phyloP scores from a whole-genome alignment of 225 moss, liverwort and hornwort genomes.

The Bryum argenteum region DNA sequence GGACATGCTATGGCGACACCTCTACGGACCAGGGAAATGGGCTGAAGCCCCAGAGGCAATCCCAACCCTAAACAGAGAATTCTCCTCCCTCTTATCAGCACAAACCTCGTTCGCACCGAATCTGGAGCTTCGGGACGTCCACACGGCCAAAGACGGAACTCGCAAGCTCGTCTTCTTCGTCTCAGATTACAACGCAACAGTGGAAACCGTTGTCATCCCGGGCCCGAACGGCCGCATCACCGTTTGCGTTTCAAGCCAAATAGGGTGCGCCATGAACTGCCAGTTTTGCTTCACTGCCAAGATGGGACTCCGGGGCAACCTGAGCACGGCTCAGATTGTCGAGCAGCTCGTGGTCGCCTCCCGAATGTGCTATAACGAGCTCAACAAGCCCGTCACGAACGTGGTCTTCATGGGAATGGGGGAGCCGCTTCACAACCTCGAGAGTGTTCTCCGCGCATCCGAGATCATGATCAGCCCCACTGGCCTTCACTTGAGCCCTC shows the following conservation, averaged over 20 bases:
- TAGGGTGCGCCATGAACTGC: conserved; percentile 97
- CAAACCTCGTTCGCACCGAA: conserved; percentile 57
- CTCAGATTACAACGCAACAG: conserved; percentile 52
- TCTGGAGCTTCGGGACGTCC: conserved; percentile 48
- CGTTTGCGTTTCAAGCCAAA: conserved; percentile 94
- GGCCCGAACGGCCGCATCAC: conserved; percentile 69
- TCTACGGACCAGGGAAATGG: conserved; percentile 79
- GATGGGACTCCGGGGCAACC: conserved; percentile 79
- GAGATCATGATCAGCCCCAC: conserved; percentile 76
- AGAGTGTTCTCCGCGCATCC: conserved; percentile 80
- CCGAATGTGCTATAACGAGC: conserved; percentile 54
- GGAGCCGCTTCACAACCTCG: conserved; percentile 81
- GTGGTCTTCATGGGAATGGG: conserved; percentile 99
- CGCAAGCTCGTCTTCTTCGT: conserved; percentile 79
- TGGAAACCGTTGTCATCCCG: conserved; percentile 87
- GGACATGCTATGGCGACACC: conserved; percentile 62
- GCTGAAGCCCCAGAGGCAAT: conserved; percentile 59
- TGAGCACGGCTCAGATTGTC: conserved; percentile 83
- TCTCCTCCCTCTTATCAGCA: conserved; percentile 48
- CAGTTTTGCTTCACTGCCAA: conserved; percentile 92
- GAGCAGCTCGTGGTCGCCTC: conserved; percentile 88
- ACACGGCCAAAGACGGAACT: conserved; percentile 73
- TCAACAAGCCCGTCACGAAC: conserved; percentile 64
- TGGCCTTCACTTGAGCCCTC: conserved; percentile 77
- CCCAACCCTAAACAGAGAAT: conserved; percentile 54